Percentiles rank a stretch among this genome's conserved stretches.
These are phyloP conservation scores for Backusella parvicylindrica DNA, from an alignment of 192 early-diverging fungal species.

Conservation along the genomic window DNA sequence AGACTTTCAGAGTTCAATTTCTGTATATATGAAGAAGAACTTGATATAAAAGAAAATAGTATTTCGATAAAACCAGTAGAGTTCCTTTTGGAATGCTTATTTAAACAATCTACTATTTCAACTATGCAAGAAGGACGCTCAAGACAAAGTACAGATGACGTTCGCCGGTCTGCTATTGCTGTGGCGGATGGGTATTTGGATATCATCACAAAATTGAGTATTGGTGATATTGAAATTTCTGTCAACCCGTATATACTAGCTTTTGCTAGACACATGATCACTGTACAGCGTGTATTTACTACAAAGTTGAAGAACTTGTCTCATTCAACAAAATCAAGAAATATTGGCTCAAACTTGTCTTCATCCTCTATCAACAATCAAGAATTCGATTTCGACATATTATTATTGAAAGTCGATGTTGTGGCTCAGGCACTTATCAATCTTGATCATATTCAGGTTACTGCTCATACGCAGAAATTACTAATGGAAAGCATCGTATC, in stretches of 20 bases:
- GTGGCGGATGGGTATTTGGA: conserved; percentile 42
- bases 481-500: conserved; percentile 35
- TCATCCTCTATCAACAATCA: conserved; percentile 4
- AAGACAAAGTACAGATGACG: not conserved
- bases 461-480: conserved; percentile 44
- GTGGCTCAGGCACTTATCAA: conserved; percentile 41
- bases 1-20: conserved; percentile 39
- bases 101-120: conserved; percentile 15
- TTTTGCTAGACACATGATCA: conserved; percentile 52
- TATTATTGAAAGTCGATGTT: conserved; percentile 42
- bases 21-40: conserved; percentile 46
- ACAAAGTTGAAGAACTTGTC: conserved; percentile 34
- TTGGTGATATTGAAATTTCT: conserved; percentile 34
- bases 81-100: conserved; percentile 40
- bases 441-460: conserved; percentile 41
- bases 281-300: conserved; percentile 51
- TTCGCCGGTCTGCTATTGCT: not conserved
- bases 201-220: conserved; percentile 33
- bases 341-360: not conserved
- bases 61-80: conserved; percentile 33
- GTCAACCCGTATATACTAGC: conserved; percentile 52
- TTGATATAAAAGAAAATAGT: conserved; percentile 42
- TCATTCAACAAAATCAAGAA: conserved; percentile 10
- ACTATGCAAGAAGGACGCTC: not conserved
- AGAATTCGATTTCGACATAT: not conserved